phyloP scores from a whole-genome alignment of 140 eudicot species.

The Senecio squalidus region DNA sequence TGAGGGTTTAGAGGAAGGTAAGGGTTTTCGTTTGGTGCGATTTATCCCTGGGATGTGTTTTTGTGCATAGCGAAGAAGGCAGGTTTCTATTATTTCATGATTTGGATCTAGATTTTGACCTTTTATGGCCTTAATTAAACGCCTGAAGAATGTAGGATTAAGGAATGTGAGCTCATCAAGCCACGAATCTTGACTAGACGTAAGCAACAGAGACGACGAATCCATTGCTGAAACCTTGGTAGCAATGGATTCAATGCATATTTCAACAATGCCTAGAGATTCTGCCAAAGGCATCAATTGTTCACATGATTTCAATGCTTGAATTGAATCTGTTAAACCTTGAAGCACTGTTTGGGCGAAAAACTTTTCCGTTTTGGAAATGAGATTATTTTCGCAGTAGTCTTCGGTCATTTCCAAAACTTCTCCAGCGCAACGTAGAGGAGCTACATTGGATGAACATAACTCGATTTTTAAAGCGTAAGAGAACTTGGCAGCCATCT shows the following conservation, averaged over 20 bases:
- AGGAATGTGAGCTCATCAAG: constrained; percentile 54
- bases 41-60: constrained; percentile 72
- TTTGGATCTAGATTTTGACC: constrained; percentile 11
- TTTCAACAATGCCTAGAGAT: constrained; percentile 28
- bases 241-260: constrained; percentile 62
- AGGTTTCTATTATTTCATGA: constrained; percentile 18
- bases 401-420: constrained; percentile 75
- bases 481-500: constrained; percentile 81
- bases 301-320: constrained; percentile 29
- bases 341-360: constrained; percentile 52
- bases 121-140: constrained; percentile 20
- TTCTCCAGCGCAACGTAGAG: constrained; percentile 93
- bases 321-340: constrained; percentile 21
- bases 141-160: constrained; percentile 16
- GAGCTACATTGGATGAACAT: constrained; percentile 59
- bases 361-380: constrained; percentile 62
- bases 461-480: constrained; percentile 80
- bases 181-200: constrained; percentile 39
- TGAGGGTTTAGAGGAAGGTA: constrained; percentile 36
- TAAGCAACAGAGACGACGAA: constrained; percentile 69
- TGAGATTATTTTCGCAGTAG: constrained; percentile 66
- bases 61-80: constrained; percentile 28
- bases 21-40: constrained; percentile 38
- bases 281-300: constrained; percentile 27
- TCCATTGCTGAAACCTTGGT: constrained; percentile 47